Base-by-base conservation (phyloP, 1,284 basidiomycete species). In the Ceraceosorus guamensis region DNA sequence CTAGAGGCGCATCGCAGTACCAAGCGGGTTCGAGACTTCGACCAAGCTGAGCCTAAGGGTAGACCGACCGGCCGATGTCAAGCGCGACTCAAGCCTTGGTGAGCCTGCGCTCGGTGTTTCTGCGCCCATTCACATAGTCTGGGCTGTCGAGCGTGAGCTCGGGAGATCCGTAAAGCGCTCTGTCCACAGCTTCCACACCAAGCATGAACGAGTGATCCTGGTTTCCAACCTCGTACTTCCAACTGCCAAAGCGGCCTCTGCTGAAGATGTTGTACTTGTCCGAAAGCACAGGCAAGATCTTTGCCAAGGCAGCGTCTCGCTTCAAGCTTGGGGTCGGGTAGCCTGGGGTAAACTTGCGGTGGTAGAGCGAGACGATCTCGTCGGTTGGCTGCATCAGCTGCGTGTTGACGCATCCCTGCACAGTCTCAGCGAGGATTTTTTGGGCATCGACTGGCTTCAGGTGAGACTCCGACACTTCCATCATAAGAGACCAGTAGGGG, bases 121-220 rank as follows among this genome's bases (percentile, higher is more conserved):
- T 43, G n/a, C 59, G 57, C 3, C 59, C 57, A 35, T 61, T 61
- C 16, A 53, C 52, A 33, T 48, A 80, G 64, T 81, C 79, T 16
- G 77, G 72, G 52, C 70, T 66, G 56, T 78, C 75, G 44, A 81
- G 68, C n/a, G 79, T 80, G 66, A 80, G 71, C 60, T 80, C 80
- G 6, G 77, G 77, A 7, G 74, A 70, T 43, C 80, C 79, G 50
- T 79, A 79, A 6, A 81, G 59, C 4, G 79, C 76, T 46, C 76
- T 75, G 65, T 81, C 80, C 46, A 79, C 79, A 5, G 79, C 79
- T 66, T 81, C 80, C 48, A 81, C 80, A 31, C 80, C 80, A 30
- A 81, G 73, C 78, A 80, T 80, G 68, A 80, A 80, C 60, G 78
- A 79, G 63, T 81, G 80, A 63, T 81, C 80, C 67, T 81, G 80